Evolutionary conservation across 371 early-diverging fungal genomes (phyloP).

Genomic region (Mortierella sp.): DNA sequence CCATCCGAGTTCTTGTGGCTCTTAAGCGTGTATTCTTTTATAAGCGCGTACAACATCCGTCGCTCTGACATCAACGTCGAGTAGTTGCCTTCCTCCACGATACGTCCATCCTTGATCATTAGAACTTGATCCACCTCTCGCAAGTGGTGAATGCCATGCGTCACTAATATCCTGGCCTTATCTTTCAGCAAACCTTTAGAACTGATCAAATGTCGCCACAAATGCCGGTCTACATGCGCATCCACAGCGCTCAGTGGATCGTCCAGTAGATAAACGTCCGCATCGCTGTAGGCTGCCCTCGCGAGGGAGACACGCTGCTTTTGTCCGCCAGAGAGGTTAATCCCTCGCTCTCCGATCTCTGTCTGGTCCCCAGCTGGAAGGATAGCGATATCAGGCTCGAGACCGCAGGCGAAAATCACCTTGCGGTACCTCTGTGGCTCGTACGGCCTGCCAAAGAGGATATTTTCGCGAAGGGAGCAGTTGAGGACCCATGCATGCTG

Average conservation of each 20-base stretch:
- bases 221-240: slow-evolving; percentile 85
- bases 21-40: slow-evolving; percentile 53
- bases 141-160: slow-evolving; percentile 84
- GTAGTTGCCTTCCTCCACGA: slow-evolving; percentile 52
- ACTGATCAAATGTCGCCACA: slow-evolving; percentile 76
- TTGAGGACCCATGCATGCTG: slow-evolving; percentile 89
- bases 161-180: slow-evolving; percentile 85
- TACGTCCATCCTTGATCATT: slow-evolving; percentile 65
- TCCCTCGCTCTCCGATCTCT: slow-evolving; percentile 89
- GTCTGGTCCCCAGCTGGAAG: slow-evolving; percentile 88
- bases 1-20: slow-evolving; percentile 33
- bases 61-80: slow-evolving; percentile 54
- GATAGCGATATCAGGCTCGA: slow-evolving; percentile 77
- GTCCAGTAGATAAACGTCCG: slow-evolving; percentile 57
- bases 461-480: slow-evolving; percentile 82
- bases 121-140: slow-evolving; percentile 68
- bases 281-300: slow-evolving; percentile 79
- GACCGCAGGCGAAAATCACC: slow-evolving; percentile 66
- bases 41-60: slow-evolving; percentile 56
- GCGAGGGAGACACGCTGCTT: slow-evolving; percentile 83
- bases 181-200: slow-evolving; percentile 72
- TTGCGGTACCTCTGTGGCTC: slow-evolving; percentile 68
- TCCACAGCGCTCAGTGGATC: slow-evolving; percentile 71
- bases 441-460: slow-evolving; percentile 79
- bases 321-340: slow-evolving; percentile 79